These are phyloP conservation scores for Curvularia eragrostidis DNA, from an alignment of 2,329 filamentous ascomycete genomes.

Conservation along the genomic window DNA sequence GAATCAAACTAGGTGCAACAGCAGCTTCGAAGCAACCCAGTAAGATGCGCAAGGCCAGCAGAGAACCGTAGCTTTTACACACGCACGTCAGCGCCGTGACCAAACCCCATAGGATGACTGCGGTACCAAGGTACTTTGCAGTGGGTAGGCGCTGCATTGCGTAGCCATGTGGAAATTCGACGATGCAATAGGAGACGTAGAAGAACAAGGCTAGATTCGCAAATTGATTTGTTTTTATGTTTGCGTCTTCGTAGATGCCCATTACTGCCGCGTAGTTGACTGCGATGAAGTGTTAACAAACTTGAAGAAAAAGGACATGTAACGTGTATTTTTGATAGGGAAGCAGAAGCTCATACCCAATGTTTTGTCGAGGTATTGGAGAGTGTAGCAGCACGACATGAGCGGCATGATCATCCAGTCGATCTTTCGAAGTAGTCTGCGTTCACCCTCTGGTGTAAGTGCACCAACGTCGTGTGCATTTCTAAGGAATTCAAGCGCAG, in stretches of 20 bases:
- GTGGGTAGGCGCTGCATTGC: constrained; percentile 62
- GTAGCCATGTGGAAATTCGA: constrained; percentile 54
- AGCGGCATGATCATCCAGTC: constrained; percentile 53
- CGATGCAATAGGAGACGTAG: constrained; percentile 48
- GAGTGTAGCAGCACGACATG: constrained; percentile 49
- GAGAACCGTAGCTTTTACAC: constrained; percentile 57
- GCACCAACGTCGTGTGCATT: constrained; percentile 22
- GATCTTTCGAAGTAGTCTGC: constrained; percentile 43
- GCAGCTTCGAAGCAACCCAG: constrained; percentile 61
- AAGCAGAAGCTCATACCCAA: constrained; percentile 44
- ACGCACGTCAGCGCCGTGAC: constrained; percentile 58
- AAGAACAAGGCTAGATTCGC: constrained; percentile 47
- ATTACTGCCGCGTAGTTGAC: constrained; percentile 54
- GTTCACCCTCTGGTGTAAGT: constrained; percentile 27
- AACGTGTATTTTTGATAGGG: background rate
- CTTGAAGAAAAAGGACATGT: background rate
- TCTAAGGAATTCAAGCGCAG: constrained; percentile 34
- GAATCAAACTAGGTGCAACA: constrained; percentile 63
- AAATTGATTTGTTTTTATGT: constrained; percentile 48
- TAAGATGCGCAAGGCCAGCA: constrained; percentile 59
- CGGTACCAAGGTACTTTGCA: constrained; percentile 59
- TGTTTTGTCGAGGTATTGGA: constrained; percentile 53
- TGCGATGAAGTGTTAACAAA: background rate
- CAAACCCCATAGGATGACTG: constrained; percentile 56
- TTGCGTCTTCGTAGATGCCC: constrained; percentile 49